Base-by-base conservation (phyloP, 345 rosid species). In the Lepidium africanum region DNA sequence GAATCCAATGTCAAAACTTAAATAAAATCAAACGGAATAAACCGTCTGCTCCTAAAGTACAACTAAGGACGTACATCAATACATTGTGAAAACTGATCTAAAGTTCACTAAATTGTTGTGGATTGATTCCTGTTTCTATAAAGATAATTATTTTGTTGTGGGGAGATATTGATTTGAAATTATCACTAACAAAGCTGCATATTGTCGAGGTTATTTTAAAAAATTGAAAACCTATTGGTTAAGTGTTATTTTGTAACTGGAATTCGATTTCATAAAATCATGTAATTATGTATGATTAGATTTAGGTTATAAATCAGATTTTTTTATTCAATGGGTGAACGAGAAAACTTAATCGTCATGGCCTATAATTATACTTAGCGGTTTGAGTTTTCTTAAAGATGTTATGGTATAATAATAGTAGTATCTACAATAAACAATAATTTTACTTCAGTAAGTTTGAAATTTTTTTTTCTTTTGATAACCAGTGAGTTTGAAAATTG, bases 21-120 rank as follows among this genome's bases (percentile, higher is more conserved):
- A 15, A 25, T 30, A 38, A 27, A 64, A 58, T 10, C 9, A 38
- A 19, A 52, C 13, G 21, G 19, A 50, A 43, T 53, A 51, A 60
- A 63, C 45, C 50, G 25, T 66, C 15, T 59, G 43, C 49, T 5
- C 36, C 47, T 41, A 67, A 59, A 59, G 59, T 51, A 66, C 72
- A 65, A 16, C 32, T 33, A 32, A 19, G 21, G 36, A 42, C 41
- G 50, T 66, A 72, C 70, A 50, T 56, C 48, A 72, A 42, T 45
- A 55, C 65, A 56, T 16, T 51, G 57, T 47, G n/a, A 46, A n/a
- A 72, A 39, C 41, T 25, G 27, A 25, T 25, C 27, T 3, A 25
- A 25, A 25, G 27, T 25, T 25, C 27, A 25, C 2, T 2, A 25
- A 25, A 2, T 25, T 25, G 27, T 25, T 25, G 4, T 25, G 27